Evolutionary conservation across 2,329 filamentous ascomycete genomes (phyloP).

Genomic region (Allantophomopsis lycopodina): DNA sequence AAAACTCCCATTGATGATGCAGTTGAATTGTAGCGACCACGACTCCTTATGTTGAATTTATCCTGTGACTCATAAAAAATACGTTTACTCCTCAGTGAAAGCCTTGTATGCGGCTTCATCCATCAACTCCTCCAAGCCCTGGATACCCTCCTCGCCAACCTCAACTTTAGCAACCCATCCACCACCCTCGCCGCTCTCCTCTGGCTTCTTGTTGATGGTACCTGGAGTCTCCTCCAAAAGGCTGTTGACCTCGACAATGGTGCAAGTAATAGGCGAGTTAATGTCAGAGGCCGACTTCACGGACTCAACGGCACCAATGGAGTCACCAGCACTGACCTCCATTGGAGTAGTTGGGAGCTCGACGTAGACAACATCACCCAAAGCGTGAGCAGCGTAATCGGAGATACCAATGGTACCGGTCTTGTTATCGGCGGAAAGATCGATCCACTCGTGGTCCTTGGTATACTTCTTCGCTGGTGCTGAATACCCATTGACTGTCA

Average conservation of each 20-base stretch:
- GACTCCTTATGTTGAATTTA: background rate
- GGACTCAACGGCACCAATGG: constrained; percentile 89
- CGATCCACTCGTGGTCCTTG: constrained; percentile 96
- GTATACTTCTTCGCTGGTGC: constrained; percentile 64
- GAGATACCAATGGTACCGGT: constrained; percentile 77
- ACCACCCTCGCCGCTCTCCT: constrained; percentile 58
- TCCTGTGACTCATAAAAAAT: background rate
- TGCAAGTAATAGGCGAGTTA: constrained; percentile 73
- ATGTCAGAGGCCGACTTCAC: constrained; percentile 99
- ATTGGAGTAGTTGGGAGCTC: constrained; percentile 69
- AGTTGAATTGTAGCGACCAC: no score
- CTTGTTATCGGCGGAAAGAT: constrained; percentile 70
- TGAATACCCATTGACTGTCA: constrained; percentile 5
- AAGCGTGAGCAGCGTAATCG: constrained; percentile 76
- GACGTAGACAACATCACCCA: constrained; percentile 95
- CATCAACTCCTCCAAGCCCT: constrained; percentile 68
- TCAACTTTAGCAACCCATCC: constrained; percentile 90
- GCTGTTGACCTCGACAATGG: constrained; percentile 59
- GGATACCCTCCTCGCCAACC: constrained; percentile 48
- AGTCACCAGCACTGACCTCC: constrained; percentile 62
- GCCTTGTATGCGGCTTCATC: constrained; percentile 62
- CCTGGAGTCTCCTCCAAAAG: constrained; percentile 72
- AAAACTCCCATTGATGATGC: no score
- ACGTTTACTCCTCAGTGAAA: constrained; percentile 36
- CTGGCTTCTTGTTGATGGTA: constrained; percentile 80